Percentiles rank a stretch among this genome's conserved stretches.
Conservation (phyloP, 1,284 basidiomycete genomes). For the Wallemia hederae region DNA sequence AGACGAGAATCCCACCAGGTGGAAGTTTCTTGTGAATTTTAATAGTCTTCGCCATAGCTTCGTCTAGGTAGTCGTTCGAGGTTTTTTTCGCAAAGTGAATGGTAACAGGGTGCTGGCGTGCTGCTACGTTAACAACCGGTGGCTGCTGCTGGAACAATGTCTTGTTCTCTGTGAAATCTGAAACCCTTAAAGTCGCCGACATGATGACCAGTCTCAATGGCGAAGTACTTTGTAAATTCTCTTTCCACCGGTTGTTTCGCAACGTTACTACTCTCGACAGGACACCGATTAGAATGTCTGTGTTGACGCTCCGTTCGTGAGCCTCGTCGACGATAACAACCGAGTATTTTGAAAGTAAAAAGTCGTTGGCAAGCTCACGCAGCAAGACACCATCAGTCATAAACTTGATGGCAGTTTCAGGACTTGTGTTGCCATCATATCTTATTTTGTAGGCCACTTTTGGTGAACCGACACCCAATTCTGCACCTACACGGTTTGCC, state of each 20-base stretch:
- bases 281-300: conserved; percentile 87
- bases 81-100: conserved; percentile 78
- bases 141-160: conserved; percentile 55
- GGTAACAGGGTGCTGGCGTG: conserved; percentile 83
- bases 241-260: conserved; percentile 65
- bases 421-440: conserved; percentile 74
- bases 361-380: conserved; percentile 71
- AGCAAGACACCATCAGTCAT: conserved; percentile 98
- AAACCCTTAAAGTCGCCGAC: conserved; percentile 86
- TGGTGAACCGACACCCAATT: conserved; percentile 36
- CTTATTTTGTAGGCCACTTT: conserved; percentile 86
- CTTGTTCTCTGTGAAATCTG: conserved; percentile 69
- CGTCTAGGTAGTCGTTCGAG: conserved; percentile 54
- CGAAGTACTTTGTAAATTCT: conserved; percentile 12
- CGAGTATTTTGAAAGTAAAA: conserved; percentile 65
- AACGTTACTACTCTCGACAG: conserved; percentile 69
- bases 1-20: conserved; percentile 38
- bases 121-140: conserved; percentile 63
- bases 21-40: conserved; percentile 47
- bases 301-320: conserved; percentile 92
- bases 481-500: conserved; percentile 65
- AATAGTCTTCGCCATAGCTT: conserved; percentile 63
- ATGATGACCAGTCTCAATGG: conserved; percentile 70
- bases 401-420: conserved; percentile 81
- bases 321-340: conserved; percentile 93